These are phyloP conservation scores for Crataegus laevigata DNA, from an alignment of 306 rosid species.

Conservation along the genomic window DNA sequence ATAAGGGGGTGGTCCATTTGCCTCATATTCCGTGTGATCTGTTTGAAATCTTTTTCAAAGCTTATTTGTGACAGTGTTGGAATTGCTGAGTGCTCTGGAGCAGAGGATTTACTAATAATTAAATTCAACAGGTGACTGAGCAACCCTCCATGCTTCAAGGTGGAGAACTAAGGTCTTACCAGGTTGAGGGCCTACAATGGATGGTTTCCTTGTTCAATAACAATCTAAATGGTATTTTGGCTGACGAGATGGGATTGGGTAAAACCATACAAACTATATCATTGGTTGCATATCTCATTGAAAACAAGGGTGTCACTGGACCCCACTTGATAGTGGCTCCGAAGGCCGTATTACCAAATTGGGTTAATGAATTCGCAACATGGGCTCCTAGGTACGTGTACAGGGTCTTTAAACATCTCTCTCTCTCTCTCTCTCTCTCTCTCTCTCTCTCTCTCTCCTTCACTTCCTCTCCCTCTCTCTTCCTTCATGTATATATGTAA, in stretches of 20 bases:
- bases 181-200: constrained; percentile 98
- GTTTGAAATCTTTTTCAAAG: background rate
- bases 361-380: constrained; percentile 79
- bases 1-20: background rate
- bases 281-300: constrained; percentile 73
- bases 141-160: constrained; percentile 94
- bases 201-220: constrained; percentile 96
- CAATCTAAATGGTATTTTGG: constrained; percentile 93
- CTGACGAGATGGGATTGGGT: constrained; percentile 99
- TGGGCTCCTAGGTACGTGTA: constrained; percentile 89
- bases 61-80: background rate
- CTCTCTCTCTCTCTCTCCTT: background rate
- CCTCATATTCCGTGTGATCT: background rate
- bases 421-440: constrained; percentile 2
- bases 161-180: constrained; percentile 91
- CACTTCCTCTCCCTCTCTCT: background rate
- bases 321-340: constrained; percentile 99
- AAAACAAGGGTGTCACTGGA: constrained; percentile 81
- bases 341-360: constrained; percentile 95
- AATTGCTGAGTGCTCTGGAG: constrained; percentile 11
- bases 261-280: constrained; percentile 98
- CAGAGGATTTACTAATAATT: constrained; percentile 11
- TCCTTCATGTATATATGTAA: background rate
- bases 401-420: background rate
- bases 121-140: constrained; percentile 67